Conservation (phyloP, 2,329 filamentous ascomycete genomes). For the Aspergillus fumigatiaffinis region DNA sequence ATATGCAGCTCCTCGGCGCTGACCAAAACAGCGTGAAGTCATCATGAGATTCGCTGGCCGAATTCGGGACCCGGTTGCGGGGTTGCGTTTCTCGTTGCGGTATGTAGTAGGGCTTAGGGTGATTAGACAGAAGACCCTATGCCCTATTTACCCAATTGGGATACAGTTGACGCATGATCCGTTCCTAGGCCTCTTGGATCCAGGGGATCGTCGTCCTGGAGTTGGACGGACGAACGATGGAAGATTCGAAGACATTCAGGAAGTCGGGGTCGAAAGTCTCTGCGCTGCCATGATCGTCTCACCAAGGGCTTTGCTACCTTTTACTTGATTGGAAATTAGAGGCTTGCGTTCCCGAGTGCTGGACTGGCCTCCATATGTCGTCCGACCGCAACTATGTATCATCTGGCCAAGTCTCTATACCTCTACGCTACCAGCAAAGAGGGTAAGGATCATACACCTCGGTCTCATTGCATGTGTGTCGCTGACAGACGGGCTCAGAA, state of each 20-base stretch:
- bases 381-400: slow-evolving; percentile 66
- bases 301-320: slow-evolving; percentile 3
- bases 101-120: slow-evolving; percentile 19
- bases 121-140: slow-evolving; percentile 13
- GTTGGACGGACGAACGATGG: neutral
- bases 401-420: slow-evolving; percentile 91
- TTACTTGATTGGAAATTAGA: slow-evolving; percentile 11
- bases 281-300: slow-evolving; percentile 21
- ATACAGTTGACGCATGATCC: slow-evolving; percentile 20
- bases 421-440: slow-evolving; percentile 96
- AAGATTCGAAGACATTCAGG: neutral
- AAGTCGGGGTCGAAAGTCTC: neutral
- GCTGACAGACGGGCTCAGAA: slow-evolving; percentile 51
- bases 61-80: neutral
- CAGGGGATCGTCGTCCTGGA: neutral
- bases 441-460: slow-evolving; percentile 50
- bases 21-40: neutral
- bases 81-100: slow-evolving; percentile 3
- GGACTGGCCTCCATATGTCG: slow-evolving; percentile 16
- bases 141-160: slow-evolving; percentile 26
- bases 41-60: neutral
- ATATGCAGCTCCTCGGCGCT: neutral
- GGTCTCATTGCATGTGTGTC: neutral
- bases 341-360: slow-evolving; percentile 13
- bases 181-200: slow-evolving; percentile 3